phyloP scores from a whole-genome alignment of 768 basidiomycete species.

The Suillus clintonianus region DNA sequence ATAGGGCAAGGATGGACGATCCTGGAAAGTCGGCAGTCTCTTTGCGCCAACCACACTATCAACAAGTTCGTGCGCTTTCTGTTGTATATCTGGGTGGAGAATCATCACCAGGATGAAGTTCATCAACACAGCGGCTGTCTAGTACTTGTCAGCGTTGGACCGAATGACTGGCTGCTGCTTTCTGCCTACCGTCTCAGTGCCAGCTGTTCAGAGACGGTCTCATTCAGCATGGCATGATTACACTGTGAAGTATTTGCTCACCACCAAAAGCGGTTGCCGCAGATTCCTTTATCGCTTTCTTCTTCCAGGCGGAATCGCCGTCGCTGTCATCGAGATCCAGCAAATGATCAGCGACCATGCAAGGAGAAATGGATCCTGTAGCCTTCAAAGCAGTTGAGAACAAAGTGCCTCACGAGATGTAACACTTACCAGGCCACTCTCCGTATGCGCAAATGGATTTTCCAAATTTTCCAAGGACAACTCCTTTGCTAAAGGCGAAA shows the following conservation, averaged over 20 bases:
- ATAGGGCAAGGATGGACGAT: conserved; percentile 15
- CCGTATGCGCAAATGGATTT: conserved; percentile 7
- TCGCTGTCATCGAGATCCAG: background rate
- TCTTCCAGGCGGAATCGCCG: background rate
- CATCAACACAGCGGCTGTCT: conserved; percentile 5
- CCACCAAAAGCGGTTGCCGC: conserved; percentile 6
- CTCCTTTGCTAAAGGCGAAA: background rate
- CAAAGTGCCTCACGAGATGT: background rate
- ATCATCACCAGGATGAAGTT: conserved; percentile 16
- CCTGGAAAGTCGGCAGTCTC: conserved; percentile 14
- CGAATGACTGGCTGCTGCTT: background rate
- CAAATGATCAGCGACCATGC: conserved; percentile 7
- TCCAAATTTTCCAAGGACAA: conserved; percentile 3
- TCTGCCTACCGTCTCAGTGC: conserved; percentile 3
- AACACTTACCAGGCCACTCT: conserved; percentile 2
- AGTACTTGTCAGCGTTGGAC: background rate
- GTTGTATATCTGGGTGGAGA: conserved; percentile 13
- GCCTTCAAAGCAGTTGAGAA: conserved; percentile 13
- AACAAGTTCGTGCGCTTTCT: conserved; percentile 30
- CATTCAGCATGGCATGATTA: background rate
- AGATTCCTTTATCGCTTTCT: conserved; percentile 5
- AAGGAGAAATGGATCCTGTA: conserved; percentile 17
- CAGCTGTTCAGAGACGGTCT: background rate
- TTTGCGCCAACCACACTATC: conserved; percentile 11
- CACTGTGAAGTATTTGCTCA: background rate